phyloP scores from a whole-genome alignment of 2,329 filamentous ascomycete species.

The Colletotrichum echinochloae region DNA sequence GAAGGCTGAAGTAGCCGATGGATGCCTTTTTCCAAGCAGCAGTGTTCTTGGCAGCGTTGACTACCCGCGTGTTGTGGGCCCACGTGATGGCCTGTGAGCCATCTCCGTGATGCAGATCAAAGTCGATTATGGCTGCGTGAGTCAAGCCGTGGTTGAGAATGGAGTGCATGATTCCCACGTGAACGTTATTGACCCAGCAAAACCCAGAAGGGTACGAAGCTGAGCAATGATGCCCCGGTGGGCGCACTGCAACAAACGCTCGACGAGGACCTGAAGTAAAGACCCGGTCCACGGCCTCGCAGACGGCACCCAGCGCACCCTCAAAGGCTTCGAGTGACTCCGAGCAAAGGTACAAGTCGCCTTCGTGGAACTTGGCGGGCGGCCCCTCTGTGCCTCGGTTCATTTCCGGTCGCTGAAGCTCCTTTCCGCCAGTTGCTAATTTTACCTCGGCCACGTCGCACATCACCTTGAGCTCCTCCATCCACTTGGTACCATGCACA shows the following conservation, averaged over 20 bases:
- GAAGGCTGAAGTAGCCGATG: constrained; percentile 95
- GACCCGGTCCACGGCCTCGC: constrained; percentile 90
- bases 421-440: constrained; percentile 81
- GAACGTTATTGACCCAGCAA: constrained; percentile 98
- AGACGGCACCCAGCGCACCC: constrained; percentile 90
- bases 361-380: constrained; percentile 78
- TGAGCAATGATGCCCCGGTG: constrained; percentile 96
- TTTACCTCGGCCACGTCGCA: constrained; percentile 84
- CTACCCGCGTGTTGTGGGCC: constrained; percentile 83
- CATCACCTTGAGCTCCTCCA: constrained; percentile 89
- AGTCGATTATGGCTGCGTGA: constrained; percentile 93
- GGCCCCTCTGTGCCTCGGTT: constrained; percentile 60
- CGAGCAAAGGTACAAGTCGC: constrained; percentile 89
- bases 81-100: constrained; percentile 96
- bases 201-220: constrained; percentile 91
- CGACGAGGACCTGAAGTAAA: constrained; percentile 76
- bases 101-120: constrained; percentile 92
- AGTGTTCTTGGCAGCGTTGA: constrained; percentile 74
- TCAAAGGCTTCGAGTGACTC: constrained; percentile 91
- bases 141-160: constrained; percentile 87
- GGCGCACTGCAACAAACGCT: constrained; percentile 92
- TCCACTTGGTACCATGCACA: constrained; percentile 92
- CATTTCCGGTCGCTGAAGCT: constrained; percentile 78
- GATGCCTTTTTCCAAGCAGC: constrained; percentile 83
- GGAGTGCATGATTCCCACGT: constrained; percentile 94